Percentiles rank a stretch among this genome's conserved stretches.
Evolutionary conservation across 2,329 filamentous ascomycete species (phyloP).

Genomic region (Phoma sp.): DNA sequence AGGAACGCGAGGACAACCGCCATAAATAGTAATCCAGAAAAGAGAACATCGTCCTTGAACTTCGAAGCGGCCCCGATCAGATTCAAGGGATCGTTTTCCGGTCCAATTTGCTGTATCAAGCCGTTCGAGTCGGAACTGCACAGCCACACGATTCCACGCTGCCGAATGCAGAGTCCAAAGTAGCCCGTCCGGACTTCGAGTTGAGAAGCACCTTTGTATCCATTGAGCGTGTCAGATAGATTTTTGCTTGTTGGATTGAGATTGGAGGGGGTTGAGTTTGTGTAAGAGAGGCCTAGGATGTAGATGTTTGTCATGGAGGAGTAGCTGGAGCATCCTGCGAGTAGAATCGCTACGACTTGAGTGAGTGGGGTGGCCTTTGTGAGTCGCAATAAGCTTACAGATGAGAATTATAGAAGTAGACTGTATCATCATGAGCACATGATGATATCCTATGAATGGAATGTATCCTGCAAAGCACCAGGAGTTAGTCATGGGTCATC

Average conservation of each 20-base stretch:
- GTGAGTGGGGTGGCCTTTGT: no score
- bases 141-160: constrained; percentile 88
- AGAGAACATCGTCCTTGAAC: constrained; percentile 98
- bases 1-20: constrained; percentile 96
- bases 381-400: no score
- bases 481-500: no score
- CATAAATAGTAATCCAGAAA: constrained; percentile 98
- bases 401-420: constrained; percentile 90
- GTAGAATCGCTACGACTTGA: constrained; percentile 86
- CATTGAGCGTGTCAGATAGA: constrained; percentile 81
- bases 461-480: constrained; percentile 63
- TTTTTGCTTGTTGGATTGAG: constrained; percentile 90
- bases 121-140: constrained; percentile 97
- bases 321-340: constrained; percentile 95
- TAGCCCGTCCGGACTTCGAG: constrained; percentile 93
- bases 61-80: constrained; percentile 97
- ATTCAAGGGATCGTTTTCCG: constrained; percentile 95
- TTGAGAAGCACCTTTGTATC: constrained; percentile 83
- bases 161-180: constrained; percentile 96
- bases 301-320: constrained; percentile 97
- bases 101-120: constrained; percentile 83
- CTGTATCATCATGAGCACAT: constrained; percentile 97
- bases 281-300: constrained; percentile 94
- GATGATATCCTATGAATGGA: constrained; percentile 71
- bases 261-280: constrained; percentile 80